Conservation (phyloP, 306 rosid genomes). For the Prunus mume region DNA sequence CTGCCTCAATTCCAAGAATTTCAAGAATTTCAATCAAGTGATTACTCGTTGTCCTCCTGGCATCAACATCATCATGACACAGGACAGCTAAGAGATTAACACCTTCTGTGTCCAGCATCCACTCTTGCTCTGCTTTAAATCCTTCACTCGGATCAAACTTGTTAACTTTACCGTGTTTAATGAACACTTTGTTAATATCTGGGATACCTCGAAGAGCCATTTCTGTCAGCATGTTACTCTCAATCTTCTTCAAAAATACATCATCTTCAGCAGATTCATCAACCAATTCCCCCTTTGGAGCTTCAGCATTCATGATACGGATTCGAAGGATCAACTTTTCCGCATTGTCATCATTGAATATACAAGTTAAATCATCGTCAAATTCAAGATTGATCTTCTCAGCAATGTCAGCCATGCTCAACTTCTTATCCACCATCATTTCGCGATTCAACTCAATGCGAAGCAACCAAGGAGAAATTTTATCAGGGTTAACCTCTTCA, state of each 20-base stretch:
- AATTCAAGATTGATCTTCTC: slow-evolving; percentile 94
- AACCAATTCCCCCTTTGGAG: slow-evolving; percentile 82
- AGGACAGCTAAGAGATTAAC: slow-evolving; percentile 93
- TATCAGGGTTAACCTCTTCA: slow-evolving; percentile 90
- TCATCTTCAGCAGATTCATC: slow-evolving; percentile 99
- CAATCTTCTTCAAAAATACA: slow-evolving; percentile 91
- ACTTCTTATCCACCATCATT: slow-evolving; percentile 99
- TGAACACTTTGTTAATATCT: slow-evolving; percentile 90
- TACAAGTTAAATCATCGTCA: slow-evolving; percentile 90
- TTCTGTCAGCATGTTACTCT: slow-evolving; percentile 96
- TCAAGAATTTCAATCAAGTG: slow-evolving; percentile 96
- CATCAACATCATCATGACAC: slow-evolving; percentile 93
- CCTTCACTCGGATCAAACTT: slow-evolving; percentile 82
- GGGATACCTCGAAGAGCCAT: slow-evolving; percentile 97
- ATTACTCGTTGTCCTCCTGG: slow-evolving; percentile 86
- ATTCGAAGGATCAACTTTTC: slow-evolving; percentile 92
- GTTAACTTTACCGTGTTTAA: slow-evolving; percentile 75
- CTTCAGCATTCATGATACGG: slow-evolving; percentile 96
- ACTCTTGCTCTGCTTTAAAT: slow-evolving; percentile 86
- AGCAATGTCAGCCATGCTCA: slow-evolving; percentile 99
- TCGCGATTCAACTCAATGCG: slow-evolving; percentile 96
- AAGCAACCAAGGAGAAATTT: slow-evolving; percentile 98
- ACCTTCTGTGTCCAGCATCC: slow-evolving; percentile 99
- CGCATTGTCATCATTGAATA: slow-evolving; percentile 96
- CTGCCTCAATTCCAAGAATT: slow-evolving; percentile 99